Conservation (phyloP, 2,329 filamentous ascomycete species). For the Monilinia aucupariae region DNA sequence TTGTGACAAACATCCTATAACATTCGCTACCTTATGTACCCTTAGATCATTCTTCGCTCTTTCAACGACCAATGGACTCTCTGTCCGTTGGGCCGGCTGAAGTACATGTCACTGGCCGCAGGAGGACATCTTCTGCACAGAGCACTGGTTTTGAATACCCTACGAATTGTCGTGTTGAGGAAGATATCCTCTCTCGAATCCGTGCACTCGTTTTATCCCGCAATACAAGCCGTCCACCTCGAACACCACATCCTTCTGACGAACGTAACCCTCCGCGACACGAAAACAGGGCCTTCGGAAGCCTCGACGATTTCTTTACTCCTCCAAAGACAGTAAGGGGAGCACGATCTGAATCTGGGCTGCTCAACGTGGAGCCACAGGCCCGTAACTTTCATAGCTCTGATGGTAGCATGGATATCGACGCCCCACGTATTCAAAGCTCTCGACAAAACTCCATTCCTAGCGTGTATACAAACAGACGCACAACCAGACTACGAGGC, state of each 20-base stretch:
- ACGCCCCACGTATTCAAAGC: not conserved
- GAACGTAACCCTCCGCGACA: conserved; percentile 19
- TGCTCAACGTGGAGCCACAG: conserved; percentile 15
- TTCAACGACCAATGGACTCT: conserved; percentile 24
- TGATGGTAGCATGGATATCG: conserved; percentile 18
- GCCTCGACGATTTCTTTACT: conserved; percentile 23
- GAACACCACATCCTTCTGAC: conserved; percentile 29
- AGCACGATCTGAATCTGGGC: conserved; percentile 24
- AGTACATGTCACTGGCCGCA: conserved; percentile 16
- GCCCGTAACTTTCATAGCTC: conserved; percentile 1
- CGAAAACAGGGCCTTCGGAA: conserved; percentile 14
- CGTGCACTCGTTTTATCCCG: conserved; percentile 31
- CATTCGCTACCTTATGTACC: conserved; percentile 12
- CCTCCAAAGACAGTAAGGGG: conserved; percentile 6
- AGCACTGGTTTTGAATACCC: conserved; percentile 27
- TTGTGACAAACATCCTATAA: conserved; percentile 10
- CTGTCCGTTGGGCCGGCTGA: conserved; percentile 20
- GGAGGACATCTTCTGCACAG: conserved; percentile 23
- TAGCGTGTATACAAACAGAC: not conserved
- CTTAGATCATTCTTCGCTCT: not conserved
- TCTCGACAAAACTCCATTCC: conserved; percentile 13
- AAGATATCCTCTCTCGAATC: conserved; percentile 31
- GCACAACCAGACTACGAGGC: conserved; percentile 16
- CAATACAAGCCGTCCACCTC: conserved; percentile 25
- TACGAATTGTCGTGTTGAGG: conserved; percentile 26